Evolutionary conservation across 345 rosid species (phyloP).

Genomic region (Salix purpurea): DNA sequence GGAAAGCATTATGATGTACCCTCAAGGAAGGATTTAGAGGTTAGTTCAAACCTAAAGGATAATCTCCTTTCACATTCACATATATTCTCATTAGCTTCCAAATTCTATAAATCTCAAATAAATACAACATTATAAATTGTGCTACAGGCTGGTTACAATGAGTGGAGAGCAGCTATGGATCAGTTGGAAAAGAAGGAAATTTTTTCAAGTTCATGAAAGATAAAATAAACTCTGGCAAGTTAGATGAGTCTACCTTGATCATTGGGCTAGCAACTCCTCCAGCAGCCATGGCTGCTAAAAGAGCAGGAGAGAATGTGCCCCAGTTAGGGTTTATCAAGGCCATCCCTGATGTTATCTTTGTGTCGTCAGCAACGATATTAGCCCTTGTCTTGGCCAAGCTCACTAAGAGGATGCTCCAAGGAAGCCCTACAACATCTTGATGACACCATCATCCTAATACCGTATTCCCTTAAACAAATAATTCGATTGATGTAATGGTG

Average conservation of each 20-base stretch:
- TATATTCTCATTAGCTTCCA: neutral
- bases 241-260: conserved; percentile 55
- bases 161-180: conserved; percentile 36
- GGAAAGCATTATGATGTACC: conserved; percentile 86
- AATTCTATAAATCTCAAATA: no score
- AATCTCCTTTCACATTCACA: neutral
- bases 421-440: neutral
- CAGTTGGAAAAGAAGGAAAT: conserved; percentile 24
- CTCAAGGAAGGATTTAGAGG: conserved; percentile 44
- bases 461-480: no score
- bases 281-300: conserved; percentile 84
- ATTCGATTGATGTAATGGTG: no score
- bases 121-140: neutral
- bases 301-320: conserved; percentile 72
- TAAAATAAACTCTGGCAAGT: conserved; percentile 39
- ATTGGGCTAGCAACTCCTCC: conserved; percentile 66
- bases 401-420: conserved; percentile 53
- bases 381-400: conserved; percentile 66
- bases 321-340: conserved; percentile 53
- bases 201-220: conserved; percentile 45
- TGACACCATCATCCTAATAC: neutral
- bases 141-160: conserved; percentile 36
- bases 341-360: conserved; percentile 77
- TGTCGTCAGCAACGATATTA: conserved; percentile 53
- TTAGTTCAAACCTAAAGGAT: neutral